Percentiles rank a stretch among this genome's conserved stretches.
These are phyloP conservation scores for Parietaria judaica DNA, from an alignment of 306 rosid species.

Conservation along the genomic window DNA sequence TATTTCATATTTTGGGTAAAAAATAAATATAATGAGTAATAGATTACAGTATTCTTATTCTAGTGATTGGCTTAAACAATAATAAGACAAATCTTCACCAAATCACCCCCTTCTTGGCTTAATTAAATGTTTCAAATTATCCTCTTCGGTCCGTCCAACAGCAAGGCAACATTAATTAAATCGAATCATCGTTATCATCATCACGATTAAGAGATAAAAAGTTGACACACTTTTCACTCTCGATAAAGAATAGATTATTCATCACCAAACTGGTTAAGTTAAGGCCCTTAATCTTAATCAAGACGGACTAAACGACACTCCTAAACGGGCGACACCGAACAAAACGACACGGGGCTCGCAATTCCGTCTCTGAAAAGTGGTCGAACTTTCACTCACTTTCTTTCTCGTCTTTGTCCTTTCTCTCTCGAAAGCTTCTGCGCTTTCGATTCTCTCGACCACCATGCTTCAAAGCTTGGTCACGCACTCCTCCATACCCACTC, in stretches of 20 bases:
- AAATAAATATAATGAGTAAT: too few species aligned
- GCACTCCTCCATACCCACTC: conserved; percentile 38
- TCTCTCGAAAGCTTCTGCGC: conserved; percentile 29
- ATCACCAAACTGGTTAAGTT: too few species aligned
- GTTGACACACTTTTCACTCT: too few species aligned
- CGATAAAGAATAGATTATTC: too few species aligned
- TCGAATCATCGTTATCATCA: background rate
- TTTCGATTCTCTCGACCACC: conserved; percentile 21
- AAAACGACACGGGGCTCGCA: background rate
- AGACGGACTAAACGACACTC: conserved; percentile 10
- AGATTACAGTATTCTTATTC: too few species aligned
- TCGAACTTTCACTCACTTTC: conserved; percentile 16
- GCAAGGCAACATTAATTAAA: background rate
- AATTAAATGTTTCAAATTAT: too few species aligned
- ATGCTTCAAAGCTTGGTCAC: conserved; percentile 92
- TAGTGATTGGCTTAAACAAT: too few species aligned
- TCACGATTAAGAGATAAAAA: background rate
- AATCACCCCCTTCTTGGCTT: too few species aligned
- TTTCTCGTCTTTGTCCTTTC: conserved; percentile 41
- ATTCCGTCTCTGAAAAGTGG: background rate
- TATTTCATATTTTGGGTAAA: too few species aligned
- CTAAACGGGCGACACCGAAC: conserved; percentile 1
- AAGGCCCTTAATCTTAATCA: background rate
- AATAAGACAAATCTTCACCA: too few species aligned
- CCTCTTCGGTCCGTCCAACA: background rate